Base-by-base conservation (phyloP, 768 basidiomycete genomes). In the Naganishia onofrii region DNA sequence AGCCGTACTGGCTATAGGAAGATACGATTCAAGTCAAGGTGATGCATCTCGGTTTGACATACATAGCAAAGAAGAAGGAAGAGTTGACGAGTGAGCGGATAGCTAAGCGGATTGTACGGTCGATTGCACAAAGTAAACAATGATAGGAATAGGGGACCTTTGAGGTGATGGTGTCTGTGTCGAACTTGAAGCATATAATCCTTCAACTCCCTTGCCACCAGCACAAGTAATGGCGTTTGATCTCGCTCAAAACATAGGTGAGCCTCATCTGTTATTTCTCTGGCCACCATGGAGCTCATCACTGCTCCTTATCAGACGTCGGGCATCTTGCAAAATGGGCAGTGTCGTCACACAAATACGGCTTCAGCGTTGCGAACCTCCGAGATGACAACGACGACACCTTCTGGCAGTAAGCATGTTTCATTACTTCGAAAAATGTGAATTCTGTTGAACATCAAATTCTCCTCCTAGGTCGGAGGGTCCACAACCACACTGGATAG, bases 401-500 rank as follows among this genome's bases (percentile, higher is more conserved):
- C 0, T 95, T 97, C 78, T 98, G 96, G 96, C 96, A 98, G 94
- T 98, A 80, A 80, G 92, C 85, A 9, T 23, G 10, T 15, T 32
- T 73, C 66, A 51, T 21, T 48, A 78, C 89, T n/a, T 23, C 0
- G 53, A n/a, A 6, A 26, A 21, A 13, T 26, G 32, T 15, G 28
- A 15, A 15, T 34, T 31, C 54, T 38, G 9, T 34, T 42, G 17
- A 8, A 53, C 48, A 3, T n/a, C 13, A 38, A 5, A 19, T 34
- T n/a, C 28, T 44, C 26, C 42, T 21, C 23, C 2, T 75, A 85
- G 84, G 72, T 83, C 82, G 3, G 96, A 98, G 78, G 96, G 96
- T 1, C 92, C 94, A 1, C 96, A 98, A 76, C 96, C 96, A 1
- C 95, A 99, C 82, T 90, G 90, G 72, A 91, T 98, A 76, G 95